Evolutionary conservation across 495 filamentous ascomycete genomes (phyloP), one percentile per base, ranked within the genome.

Genomic region (Aspergillus ostianus): DNA sequence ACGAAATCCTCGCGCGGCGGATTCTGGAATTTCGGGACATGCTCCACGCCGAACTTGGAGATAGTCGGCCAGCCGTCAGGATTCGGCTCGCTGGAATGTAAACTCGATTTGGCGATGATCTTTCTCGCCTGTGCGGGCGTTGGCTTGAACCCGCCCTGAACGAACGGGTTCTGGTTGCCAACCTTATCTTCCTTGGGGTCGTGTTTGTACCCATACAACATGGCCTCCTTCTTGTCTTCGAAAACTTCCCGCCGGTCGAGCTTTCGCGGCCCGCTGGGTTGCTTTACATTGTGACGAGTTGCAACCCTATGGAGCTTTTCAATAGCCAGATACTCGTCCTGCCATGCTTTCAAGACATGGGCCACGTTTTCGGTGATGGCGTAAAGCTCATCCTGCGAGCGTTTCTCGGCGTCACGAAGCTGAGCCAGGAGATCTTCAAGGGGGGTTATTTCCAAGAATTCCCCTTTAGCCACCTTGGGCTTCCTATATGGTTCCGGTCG

Each of bases 301-400:
- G 80, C 63, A 71, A 68, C 55, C 73, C 82, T 81, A 19, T 81
- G 73, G 41, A 85, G 73, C 55, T 81, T 80, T 56, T 86, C 80
- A 6, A 92, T 78, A 17, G 77, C 77, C 13, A 84, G 65, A 64
- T 80, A 90, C 63, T 92, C 86, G 18, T 85, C 76, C 67, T 92
- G 86, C 76, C 85, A 87, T 6, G 73, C 71, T 46, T 75, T 73
- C 55, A 93, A 62, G 4, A 80, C 79, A 49, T 76, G 67, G 13
- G 79, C 80, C 3, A 79, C 77, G 52, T 84, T 82, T 30, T 81
- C 75, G 4, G 84, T 74, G 15, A 80, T 72, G 6, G 69, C 67
- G 55, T 86, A 84, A 0, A 90, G 77, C 48, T 81, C 80, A 20
- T 80, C 80, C 0, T 70, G 61, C 1, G 75, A 58, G 50, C 73